Conservation (phyloP, 768 basidiomycete genomes). For the Xerocomellus chrysenteron region DNA sequence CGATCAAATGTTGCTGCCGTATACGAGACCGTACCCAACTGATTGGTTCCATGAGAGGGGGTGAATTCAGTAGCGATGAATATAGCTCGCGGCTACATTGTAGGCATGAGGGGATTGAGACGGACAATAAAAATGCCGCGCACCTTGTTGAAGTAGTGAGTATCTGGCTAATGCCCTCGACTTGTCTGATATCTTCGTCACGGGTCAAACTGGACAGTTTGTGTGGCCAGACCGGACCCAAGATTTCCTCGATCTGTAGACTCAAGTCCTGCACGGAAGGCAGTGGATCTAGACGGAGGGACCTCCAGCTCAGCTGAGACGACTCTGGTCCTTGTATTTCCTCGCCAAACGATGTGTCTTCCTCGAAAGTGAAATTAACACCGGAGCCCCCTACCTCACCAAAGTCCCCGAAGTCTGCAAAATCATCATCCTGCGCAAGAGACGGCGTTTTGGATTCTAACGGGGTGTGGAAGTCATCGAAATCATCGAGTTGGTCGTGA, state of each 20-base stretch:
- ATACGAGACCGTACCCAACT: slow-evolving; percentile 95
- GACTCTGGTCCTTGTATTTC: slow-evolving; percentile 35
- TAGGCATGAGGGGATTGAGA: slow-evolving; percentile 22
- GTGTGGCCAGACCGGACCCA: slow-evolving; percentile 64
- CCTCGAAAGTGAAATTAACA: slow-evolving; percentile 39
- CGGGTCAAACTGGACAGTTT: slow-evolving; percentile 55
- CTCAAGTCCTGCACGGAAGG: slow-evolving; percentile 57
- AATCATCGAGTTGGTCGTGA: slow-evolving; percentile 50
- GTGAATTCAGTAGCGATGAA: slow-evolving; percentile 64
- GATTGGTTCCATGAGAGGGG: slow-evolving; percentile 77
- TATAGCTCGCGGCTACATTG: slow-evolving; percentile 74
- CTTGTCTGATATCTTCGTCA: slow-evolving; percentile 73
- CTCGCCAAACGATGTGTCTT: slow-evolving; percentile 23
- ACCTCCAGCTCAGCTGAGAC: slow-evolving; percentile 52
- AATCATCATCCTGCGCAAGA: slow-evolving; percentile 61
- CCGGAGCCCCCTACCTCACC: slow-evolving; percentile 55
- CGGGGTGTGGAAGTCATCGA: slow-evolving; percentile 50
- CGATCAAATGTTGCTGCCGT: slow-evolving; percentile 85
- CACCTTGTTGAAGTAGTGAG: slow-evolving; percentile 77
- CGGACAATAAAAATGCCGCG: slow-evolving; percentile 10
- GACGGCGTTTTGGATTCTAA: slow-evolving; percentile 43
- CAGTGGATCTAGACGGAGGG: slow-evolving; percentile 63
- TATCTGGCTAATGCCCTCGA: slow-evolving; percentile 78
- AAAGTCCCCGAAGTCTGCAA: slow-evolving; percentile 88
- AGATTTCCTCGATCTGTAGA: slow-evolving; percentile 60